Evolutionary conservation across 2,329 filamentous ascomycete species (phyloP).

Genomic region (Aureobasidium vineae): DNA sequence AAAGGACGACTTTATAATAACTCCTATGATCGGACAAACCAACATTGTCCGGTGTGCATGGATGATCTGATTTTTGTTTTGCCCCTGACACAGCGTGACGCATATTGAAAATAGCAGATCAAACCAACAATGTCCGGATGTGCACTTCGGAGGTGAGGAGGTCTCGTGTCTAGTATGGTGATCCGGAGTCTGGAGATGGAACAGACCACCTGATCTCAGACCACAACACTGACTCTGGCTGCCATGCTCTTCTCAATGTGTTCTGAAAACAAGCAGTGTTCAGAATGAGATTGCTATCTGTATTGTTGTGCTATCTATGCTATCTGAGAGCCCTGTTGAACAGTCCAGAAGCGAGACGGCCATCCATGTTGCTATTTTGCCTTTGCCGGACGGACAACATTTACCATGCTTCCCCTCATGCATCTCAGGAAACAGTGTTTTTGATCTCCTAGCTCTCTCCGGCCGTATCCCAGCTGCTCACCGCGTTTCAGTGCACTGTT

Average conservation of each 20-base stretch:
- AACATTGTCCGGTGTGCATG: constrained; percentile 25
- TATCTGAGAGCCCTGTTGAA: background rate
- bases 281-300: background rate
- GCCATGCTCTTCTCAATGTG: background rate
- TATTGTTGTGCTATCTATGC: background rate
- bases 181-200: constrained; percentile 18
- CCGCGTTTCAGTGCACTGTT: background rate
- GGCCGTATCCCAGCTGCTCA: background rate
- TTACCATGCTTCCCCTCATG: background rate
- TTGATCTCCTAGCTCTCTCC: background rate
- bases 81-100: constrained; percentile 1
- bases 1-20: constrained; percentile 15
- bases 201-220: background rate
- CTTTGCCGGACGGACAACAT: background rate
- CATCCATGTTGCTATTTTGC: background rate
- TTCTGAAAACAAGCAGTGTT: too few relatives aligned
- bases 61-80: constrained; percentile 3
- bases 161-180: constrained; percentile 18
- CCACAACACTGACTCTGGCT: background rate
- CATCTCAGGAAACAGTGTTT: background rate
- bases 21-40: constrained; percentile 13
- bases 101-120: constrained; percentile 24
- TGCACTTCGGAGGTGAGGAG: constrained; percentile 24
- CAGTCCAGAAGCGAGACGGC: too few relatives aligned
- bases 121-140: constrained; percentile 23